Conservation (phyloP, 352 stramenopile species). For the Globisporangium cederbergense region DNA sequence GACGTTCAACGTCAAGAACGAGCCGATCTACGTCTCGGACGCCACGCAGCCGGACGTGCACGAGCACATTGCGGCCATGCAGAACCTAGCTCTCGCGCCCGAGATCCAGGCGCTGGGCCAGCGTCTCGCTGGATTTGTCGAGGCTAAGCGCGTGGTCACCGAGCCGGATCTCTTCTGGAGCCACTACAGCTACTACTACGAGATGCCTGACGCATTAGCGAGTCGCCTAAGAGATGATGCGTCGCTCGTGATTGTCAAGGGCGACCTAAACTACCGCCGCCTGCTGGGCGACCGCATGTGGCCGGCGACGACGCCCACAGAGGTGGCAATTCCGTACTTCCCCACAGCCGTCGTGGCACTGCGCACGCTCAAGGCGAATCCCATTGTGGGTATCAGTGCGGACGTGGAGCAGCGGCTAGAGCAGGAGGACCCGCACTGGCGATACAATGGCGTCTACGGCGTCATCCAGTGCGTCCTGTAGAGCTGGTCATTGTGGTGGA, state of each 20-base stretch:
- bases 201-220: constrained; percentile 41
- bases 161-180: constrained; percentile 56
- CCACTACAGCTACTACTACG: constrained; percentile 72
- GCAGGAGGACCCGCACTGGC: constrained; percentile 52
- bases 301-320: constrained; percentile 77
- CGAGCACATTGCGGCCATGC: constrained; percentile 62
- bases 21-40: constrained; percentile 83
- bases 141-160: constrained; percentile 22
- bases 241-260: constrained; percentile 94
- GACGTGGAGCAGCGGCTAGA: constrained; percentile 43
- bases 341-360: constrained; percentile 62
- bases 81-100: constrained; percentile 19
- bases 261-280: constrained; percentile 97
- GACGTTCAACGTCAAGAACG: constrained; percentile 67
- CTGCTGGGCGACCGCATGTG: constrained; percentile 93
- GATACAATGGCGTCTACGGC: constrained; percentile 63
- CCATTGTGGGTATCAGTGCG: constrained; percentile 47
- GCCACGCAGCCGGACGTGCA: constrained; percentile 53
- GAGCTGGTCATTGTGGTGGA: background rate
- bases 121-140: constrained; percentile 35
- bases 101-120: constrained; percentile 49
- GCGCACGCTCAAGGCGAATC: constrained; percentile 71
- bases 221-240: constrained; percentile 27
- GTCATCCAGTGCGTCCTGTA: constrained; percentile 62
- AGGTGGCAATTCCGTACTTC: constrained; percentile 82